Evolutionary conservation across 2,329 filamentous ascomycete genomes (phyloP).

Genomic region (Talaromyces amestolkiae): DNA sequence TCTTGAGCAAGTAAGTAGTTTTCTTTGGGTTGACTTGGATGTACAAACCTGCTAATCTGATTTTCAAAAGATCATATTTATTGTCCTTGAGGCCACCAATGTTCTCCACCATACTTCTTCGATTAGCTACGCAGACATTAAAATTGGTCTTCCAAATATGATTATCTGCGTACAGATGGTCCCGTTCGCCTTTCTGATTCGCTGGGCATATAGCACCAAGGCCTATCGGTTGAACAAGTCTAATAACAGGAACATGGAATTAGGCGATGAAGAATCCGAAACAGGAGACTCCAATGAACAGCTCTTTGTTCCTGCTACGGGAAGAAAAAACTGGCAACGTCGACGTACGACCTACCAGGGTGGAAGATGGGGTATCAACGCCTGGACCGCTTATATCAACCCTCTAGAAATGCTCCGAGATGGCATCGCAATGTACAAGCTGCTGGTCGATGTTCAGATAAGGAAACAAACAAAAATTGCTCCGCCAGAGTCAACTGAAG

Average conservation of each 20-base stretch:
- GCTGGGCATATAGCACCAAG: background rate
- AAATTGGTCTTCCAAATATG: constrained; percentile 11
- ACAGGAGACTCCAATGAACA: too few species aligned
- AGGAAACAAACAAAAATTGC: background rate
- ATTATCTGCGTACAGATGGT: constrained; percentile 13
- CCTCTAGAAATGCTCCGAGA: background rate
- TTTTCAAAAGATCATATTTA: background rate
- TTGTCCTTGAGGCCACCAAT: constrained; percentile 8
- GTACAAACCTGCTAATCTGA: too few species aligned
- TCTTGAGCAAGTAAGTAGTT: background rate
- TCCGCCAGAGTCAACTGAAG: background rate
- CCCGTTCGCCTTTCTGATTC: constrained; percentile 2
- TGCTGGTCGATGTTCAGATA: background rate
- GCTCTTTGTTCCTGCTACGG: background rate
- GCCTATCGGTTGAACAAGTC: background rate
- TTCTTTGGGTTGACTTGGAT: background rate
- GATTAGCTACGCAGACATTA: constrained; percentile 12
- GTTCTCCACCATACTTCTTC: background rate
- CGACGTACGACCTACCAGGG: background rate
- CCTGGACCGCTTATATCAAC: constrained; percentile 2
- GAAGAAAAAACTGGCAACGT: background rate
- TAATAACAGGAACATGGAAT: too few species aligned
- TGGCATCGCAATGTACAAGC: constrained; percentile 4
- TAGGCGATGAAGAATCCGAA: too few species aligned
- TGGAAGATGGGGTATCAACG: background rate